Percentiles rank a stretch among this genome's conserved stretches.
Conservation (phyloP, 2,329 filamentous ascomycete genomes). For the Scopulariopsis brevicaulis region DNA sequence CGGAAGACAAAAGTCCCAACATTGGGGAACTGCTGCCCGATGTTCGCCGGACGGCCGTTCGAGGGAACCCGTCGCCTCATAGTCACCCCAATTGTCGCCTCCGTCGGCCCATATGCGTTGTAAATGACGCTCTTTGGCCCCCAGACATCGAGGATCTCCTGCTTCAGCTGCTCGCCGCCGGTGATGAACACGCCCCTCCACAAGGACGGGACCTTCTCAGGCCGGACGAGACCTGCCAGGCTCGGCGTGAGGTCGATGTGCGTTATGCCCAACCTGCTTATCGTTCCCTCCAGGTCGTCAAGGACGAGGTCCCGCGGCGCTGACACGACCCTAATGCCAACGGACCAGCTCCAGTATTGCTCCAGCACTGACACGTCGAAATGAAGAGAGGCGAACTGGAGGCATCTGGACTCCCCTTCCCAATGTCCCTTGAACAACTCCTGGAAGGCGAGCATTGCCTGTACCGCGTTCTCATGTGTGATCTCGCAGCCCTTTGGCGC, state of each 20-base stretch:
- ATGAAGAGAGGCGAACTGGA: conserved; percentile 90
- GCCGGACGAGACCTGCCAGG: conserved; percentile 66
- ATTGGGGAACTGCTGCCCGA: conserved; percentile 77
- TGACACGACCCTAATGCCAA: conserved; percentile 73
- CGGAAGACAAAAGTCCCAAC: conserved; percentile 73
- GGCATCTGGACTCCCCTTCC: conserved; percentile 63
- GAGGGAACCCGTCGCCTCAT: conserved; percentile 73
- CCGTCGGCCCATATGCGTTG: conserved; percentile 87
- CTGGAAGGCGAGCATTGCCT: conserved; percentile 81
- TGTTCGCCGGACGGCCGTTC: conserved; percentile 76
- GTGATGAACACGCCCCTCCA: conserved; percentile 85
- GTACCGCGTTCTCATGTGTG: conserved; percentile 78
- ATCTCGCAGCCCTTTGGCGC: conserved; percentile 82
- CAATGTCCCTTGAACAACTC: conserved; percentile 66
- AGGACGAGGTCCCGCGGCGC: conserved; percentile 77
- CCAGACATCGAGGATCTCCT: conserved; percentile 83
- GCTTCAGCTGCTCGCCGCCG: conserved; percentile 76
- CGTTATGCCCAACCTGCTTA: conserved; percentile 63
- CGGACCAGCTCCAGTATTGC: conserved; percentile 92
- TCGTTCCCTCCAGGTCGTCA: conserved; percentile 66
- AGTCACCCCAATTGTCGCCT: conserved; percentile 85
- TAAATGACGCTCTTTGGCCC: conserved; percentile 71
- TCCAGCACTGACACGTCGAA: conserved; percentile 91
- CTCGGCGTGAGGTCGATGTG: conserved; percentile 90
- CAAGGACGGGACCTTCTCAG: conserved; percentile 68